These are phyloP conservation scores for Rhizodiscina lignyota DNA, from an alignment of 495 filamentous ascomycete species.

Conservation along the genomic window DNA sequence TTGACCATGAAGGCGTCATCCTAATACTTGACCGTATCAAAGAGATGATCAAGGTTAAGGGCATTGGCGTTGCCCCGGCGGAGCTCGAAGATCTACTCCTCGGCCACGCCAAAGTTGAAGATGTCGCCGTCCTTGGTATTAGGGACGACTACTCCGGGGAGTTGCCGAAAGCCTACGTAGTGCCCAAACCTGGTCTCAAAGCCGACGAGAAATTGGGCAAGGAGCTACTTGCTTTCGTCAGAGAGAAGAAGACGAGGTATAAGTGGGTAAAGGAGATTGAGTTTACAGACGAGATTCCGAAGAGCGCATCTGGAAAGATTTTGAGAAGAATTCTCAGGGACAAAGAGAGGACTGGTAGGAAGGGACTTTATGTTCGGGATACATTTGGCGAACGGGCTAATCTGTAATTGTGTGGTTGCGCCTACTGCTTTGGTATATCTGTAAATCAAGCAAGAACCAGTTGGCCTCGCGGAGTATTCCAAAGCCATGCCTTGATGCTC, in stretches of 20 bases:
- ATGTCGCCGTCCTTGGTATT: constrained; percentile 41
- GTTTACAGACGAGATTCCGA: constrained; percentile 46
- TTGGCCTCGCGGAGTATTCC: no score
- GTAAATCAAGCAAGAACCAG: no score
- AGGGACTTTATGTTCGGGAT: constrained; percentile 22
- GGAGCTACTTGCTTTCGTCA: constrained; percentile 36
- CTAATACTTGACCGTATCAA: constrained; percentile 63
- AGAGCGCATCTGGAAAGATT: constrained; percentile 53
- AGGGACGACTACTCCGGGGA: constrained; percentile 46
- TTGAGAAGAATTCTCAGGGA: constrained; percentile 39
- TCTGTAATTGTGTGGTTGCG: constrained; percentile 14
- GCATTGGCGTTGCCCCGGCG: constrained; percentile 51
- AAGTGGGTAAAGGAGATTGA: constrained; percentile 54
- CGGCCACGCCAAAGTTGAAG: constrained; percentile 38
- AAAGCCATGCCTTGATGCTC: no score
- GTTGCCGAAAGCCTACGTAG: constrained; percentile 46
- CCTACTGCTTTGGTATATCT: neutral
- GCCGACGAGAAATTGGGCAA: constrained; percentile 19
- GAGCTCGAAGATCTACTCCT: constrained; percentile 51
- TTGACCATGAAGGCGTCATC: constrained; percentile 40
- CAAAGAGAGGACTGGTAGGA: constrained; percentile 10
- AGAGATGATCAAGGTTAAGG: constrained; percentile 65
- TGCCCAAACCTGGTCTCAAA: constrained; percentile 25
- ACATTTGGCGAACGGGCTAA: constrained; percentile 22
- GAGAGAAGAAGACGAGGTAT: constrained; percentile 41